A percentile compares a stretch with the other conserved stretches of the same genome.
These are phyloP conservation scores for Nemania diffusa DNA, from an alignment of 2,329 filamentous ascomycete genomes.

Conservation along the genomic window DNA sequence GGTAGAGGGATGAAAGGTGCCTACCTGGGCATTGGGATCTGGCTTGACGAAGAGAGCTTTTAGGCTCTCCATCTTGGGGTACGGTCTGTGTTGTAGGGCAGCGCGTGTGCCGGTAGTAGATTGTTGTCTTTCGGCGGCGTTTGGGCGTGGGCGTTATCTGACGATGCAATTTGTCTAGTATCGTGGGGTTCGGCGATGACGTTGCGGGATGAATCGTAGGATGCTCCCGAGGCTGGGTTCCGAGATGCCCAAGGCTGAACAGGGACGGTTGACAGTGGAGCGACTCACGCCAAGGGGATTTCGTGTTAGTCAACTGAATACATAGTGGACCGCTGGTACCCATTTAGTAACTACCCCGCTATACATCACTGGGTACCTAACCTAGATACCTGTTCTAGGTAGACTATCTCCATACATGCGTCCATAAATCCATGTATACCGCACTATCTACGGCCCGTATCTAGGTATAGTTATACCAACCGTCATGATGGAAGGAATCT, in stretches of 20 bases:
- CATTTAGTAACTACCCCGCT: neutral
- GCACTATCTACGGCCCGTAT: no score
- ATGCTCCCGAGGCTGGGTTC: constrained; percentile 29
- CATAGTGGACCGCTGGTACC: neutral
- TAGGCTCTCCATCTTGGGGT: constrained; percentile 80
- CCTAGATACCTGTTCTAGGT: no score
- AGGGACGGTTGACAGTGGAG: constrained; percentile 6
- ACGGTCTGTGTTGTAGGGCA: neutral
- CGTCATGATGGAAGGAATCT: no score
- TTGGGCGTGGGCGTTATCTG: neutral
- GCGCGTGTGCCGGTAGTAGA: neutral
- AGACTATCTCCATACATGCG: no score
- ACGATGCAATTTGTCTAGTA: neutral
- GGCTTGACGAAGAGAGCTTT: constrained; percentile 89
- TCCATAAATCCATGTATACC: no score
- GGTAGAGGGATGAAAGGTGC: constrained; percentile 38
- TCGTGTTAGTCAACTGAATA: neutral
- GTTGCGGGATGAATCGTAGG: constrained; percentile 19
- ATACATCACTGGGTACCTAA: neutral
- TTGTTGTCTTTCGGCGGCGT: neutral
- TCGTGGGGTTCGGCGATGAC: constrained; percentile 32
- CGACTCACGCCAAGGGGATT: neutral
- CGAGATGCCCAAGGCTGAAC: constrained; percentile 19
- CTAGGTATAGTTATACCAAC: no score
- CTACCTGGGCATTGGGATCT: constrained; percentile 91